These are phyloP conservation scores for Ophiosphaerella herpotricha DNA, from an alignment of 2,329 filamentous ascomycete genomes.

Conservation along the genomic window DNA sequence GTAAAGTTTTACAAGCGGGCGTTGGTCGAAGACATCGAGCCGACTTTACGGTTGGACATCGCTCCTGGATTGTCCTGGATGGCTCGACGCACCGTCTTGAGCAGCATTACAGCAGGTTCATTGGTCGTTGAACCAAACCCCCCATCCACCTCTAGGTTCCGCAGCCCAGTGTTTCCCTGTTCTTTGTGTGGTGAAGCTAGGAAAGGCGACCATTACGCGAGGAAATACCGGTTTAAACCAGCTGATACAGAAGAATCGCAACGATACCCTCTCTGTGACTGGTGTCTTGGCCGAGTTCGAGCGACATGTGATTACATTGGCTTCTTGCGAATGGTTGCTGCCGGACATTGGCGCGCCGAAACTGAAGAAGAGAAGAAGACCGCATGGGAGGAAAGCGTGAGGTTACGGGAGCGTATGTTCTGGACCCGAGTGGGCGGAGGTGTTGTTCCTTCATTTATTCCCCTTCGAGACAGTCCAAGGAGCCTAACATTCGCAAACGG, in stretches of 20 bases:
- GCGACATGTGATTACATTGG: constrained; percentile 91
- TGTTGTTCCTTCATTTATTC: constrained; percentile 70
- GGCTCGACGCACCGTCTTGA: constrained; percentile 81
- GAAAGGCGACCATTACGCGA: constrained; percentile 70
- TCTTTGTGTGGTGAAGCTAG: constrained; percentile 86
- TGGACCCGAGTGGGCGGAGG: constrained; percentile 93
- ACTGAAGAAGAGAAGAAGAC: constrained; percentile 82
- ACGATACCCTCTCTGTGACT: constrained; percentile 85
- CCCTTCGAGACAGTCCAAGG: constrained; percentile 36
- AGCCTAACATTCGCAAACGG: constrained; percentile 37
- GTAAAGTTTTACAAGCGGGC: constrained; percentile 93
- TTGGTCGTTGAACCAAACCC: constrained; percentile 81
- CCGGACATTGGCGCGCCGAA: constrained; percentile 87
- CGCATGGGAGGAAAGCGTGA: constrained; percentile 94
- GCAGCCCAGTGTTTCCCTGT: constrained; percentile 69
- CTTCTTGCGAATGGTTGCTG: constrained; percentile 87
- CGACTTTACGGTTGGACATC: constrained; percentile 84
- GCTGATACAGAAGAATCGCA: constrained; percentile 86
- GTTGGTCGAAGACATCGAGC: constrained; percentile 89
- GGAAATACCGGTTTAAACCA: constrained; percentile 86
- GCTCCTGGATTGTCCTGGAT: constrained; percentile 94
- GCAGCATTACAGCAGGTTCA: constrained; percentile 80
- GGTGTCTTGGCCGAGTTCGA: constrained; percentile 81
- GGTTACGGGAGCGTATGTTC: constrained; percentile 92
- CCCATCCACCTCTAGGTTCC: constrained; percentile 55